Base-by-base conservation (phyloP, 768 basidiomycete genomes). In the Kockovaella imperatae region DNA sequence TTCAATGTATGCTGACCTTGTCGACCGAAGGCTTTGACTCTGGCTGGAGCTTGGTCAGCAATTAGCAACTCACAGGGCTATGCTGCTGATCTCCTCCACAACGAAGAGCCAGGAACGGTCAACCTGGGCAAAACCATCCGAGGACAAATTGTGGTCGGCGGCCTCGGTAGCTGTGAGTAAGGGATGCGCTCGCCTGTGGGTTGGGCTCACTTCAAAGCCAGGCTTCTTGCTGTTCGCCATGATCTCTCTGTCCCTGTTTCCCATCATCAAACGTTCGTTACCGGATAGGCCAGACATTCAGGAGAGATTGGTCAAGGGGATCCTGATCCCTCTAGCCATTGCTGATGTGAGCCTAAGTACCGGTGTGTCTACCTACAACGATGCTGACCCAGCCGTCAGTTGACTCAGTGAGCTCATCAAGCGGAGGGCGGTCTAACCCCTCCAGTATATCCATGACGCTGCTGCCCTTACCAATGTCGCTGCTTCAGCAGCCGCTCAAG, bases 141-240 rank as follows among this genome's bases (percentile, higher is more conserved):
- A 42, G 68, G 61, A 14, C 55, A 54, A 20, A 57, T 64, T 34
- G 44, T 67, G 6, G 52, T 59, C 17, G 56, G 56, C 10, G 57
- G 53, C 25, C 50, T 70, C 18, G 69, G 69, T 21, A 61, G 56
- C 34, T 68, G 69, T 68, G 38, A 29, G 65, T 55, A n/a, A 1
- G 15, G 21, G n/a, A 6, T 8, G 13, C 21, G 21, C 15, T 5
- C 28, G 49, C 11, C 24, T n/a, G 11, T 10, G 23, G 24, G n/a
- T 23, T 34, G 14, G 13, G 30, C 18, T 15, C 18, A 29, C 41
- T 41, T 13, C 11, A 15, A 7, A 5, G 6, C 2, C 35, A 69
- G 69, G 65, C 47, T 67, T 67, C 51, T 49, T 67, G 31, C 55
- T 68, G 3, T 47, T 71, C 2, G 66, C 68, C 7, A 54, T 70